A percentile compares a stretch with the other conserved stretches of the same genome.
These are phyloP conservation scores for Kodamaea restingae DNA, from an alignment of 805 yeast species.

Conservation along the genomic window DNA sequence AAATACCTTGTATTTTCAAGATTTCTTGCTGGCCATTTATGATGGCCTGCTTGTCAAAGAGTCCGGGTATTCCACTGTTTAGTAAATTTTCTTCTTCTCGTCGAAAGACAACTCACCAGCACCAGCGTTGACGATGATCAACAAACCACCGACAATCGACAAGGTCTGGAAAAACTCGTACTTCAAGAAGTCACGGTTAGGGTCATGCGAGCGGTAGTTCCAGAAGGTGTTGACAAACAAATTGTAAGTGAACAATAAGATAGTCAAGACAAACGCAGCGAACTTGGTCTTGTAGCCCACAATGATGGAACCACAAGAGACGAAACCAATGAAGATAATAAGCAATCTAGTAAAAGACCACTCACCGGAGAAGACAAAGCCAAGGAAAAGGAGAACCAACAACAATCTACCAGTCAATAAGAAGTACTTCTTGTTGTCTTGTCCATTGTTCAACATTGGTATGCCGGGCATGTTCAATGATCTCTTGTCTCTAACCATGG, in stretches of 20 bases:
- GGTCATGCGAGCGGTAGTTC: slow-evolving; percentile 65
- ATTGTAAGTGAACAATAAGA: slow-evolving; percentile 72
- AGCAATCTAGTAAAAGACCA: slow-evolving; percentile 67
- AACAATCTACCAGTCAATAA: slow-evolving; percentile 84
- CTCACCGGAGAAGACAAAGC: slow-evolving; percentile 72
- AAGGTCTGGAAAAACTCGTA: slow-evolving; percentile 94
- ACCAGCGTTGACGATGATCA: slow-evolving; percentile 89
- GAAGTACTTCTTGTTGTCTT: slow-evolving; percentile 76
- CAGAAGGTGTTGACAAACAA: slow-evolving; percentile 83
- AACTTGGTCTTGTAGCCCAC: slow-evolving; percentile 92
- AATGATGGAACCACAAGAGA: slow-evolving; percentile 70
- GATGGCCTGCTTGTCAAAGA: too few relatives aligned
- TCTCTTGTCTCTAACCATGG: slow-evolving; percentile 73
- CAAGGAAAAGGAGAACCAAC: slow-evolving; percentile 77
- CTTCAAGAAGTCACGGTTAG: slow-evolving; percentile 81
- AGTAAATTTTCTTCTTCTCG: slow-evolving; percentile 91
- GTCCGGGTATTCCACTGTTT: slow-evolving; percentile 9
- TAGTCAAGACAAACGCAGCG: slow-evolving; percentile 68
- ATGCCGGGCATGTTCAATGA: slow-evolving; percentile 67
- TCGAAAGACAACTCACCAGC: slow-evolving; percentile 93
- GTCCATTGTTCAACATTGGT: slow-evolving; percentile 59
- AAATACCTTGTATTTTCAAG: too few relatives aligned
- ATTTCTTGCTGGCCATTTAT: too few relatives aligned
- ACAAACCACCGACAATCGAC: slow-evolving; percentile 90
- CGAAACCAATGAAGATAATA: slow-evolving; percentile 64